Percentiles rank a stretch among this genome's conserved stretches.
Evolutionary conservation across 257 asterid genomes (phyloP).

Genomic region (Marsdenia floribunda): DNA sequence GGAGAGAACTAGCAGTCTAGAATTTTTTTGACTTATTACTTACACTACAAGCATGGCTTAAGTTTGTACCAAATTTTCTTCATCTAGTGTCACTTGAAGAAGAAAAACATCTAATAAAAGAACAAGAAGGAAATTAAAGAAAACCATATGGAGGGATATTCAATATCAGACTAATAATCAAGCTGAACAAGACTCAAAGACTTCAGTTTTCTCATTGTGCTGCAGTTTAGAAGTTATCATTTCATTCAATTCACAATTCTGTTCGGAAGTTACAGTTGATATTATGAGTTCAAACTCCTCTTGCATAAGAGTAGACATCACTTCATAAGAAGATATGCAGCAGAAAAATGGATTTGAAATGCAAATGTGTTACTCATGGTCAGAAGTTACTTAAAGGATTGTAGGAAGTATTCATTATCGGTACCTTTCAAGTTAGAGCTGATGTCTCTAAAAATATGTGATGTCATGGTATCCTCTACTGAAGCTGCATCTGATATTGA

Average conservation of each 20-base stretch:
- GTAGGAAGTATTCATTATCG: not conserved
- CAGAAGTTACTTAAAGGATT: not conserved
- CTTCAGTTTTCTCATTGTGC: not conserved
- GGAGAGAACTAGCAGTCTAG: not conserved
- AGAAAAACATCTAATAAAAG: not conserved
- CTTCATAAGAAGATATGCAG: not conserved
- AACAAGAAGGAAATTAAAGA: not conserved
- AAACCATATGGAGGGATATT: not conserved
- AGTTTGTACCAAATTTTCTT: not conserved
- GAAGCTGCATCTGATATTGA: slow-evolving; percentile 54
- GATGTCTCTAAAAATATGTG: slow-evolving; percentile 72
- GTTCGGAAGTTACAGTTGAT: not conserved
- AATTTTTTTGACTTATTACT: not conserved
- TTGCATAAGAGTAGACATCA: not conserved
- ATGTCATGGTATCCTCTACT: slow-evolving; percentile 57
- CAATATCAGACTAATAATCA: not conserved
- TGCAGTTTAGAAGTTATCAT: not conserved
- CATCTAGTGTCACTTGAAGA: not conserved
- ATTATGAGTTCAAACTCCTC: not conserved
- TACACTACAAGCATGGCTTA: not conserved
- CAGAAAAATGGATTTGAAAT: not conserved
- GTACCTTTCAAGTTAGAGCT: slow-evolving; percentile 84
- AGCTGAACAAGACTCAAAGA: not conserved
- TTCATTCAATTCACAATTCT: not conserved
- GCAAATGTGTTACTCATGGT: not conserved